phyloP scores from a whole-genome alignment of 768 basidiomycete species.

The Kwoniella sp. region DNA sequence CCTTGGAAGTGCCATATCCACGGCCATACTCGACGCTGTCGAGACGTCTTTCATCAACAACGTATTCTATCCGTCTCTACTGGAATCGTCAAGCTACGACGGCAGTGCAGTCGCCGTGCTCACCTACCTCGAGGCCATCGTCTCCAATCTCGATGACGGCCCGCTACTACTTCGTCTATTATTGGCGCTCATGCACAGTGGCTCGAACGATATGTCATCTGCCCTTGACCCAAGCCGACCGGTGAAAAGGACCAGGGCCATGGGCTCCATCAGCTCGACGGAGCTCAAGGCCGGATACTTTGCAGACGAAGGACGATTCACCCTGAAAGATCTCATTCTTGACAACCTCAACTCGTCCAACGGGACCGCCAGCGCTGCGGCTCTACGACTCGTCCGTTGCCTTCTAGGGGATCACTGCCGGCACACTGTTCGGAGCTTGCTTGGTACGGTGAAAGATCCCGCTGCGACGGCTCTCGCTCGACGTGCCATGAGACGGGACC shows the following conservation, averaged over 20 bases:
- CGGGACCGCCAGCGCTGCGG: constrained; percentile 65
- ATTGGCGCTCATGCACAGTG: constrained; percentile 23
- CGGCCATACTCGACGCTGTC: constrained; percentile 76
- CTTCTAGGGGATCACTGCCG: constrained; percentile 68
- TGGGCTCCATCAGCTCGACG: constrained; percentile 74
- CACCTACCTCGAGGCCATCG: constrained; percentile 76
- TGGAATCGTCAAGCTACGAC: constrained; percentile 86
- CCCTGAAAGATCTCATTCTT: constrained; percentile 79
- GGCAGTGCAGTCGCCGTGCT: constrained; percentile 96
- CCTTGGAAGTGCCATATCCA: constrained; percentile 74
- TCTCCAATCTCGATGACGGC: constrained; percentile 38
- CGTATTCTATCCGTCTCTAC: constrained; percentile 83
- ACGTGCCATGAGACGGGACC: constrained; percentile 41
- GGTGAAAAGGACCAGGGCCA: constrained; percentile 69
- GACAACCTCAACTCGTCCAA: constrained; percentile 69
- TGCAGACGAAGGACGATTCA: constrained; percentile 81
- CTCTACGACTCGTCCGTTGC: constrained; percentile 73
- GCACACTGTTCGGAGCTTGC: constrained; percentile 61
- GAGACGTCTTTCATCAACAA: constrained; percentile 85
- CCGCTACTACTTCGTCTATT: constrained; percentile 24
- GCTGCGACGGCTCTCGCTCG: constrained; percentile 61
- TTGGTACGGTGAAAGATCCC: constrained; percentile 66
- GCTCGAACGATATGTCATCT: neutral
- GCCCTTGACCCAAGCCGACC: neutral
- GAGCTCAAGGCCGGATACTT: constrained; percentile 65